These are phyloP conservation scores for Ustilaginoidea virens DNA, from an alignment of 2,329 filamentous ascomycete species.

Conservation along the genomic window DNA sequence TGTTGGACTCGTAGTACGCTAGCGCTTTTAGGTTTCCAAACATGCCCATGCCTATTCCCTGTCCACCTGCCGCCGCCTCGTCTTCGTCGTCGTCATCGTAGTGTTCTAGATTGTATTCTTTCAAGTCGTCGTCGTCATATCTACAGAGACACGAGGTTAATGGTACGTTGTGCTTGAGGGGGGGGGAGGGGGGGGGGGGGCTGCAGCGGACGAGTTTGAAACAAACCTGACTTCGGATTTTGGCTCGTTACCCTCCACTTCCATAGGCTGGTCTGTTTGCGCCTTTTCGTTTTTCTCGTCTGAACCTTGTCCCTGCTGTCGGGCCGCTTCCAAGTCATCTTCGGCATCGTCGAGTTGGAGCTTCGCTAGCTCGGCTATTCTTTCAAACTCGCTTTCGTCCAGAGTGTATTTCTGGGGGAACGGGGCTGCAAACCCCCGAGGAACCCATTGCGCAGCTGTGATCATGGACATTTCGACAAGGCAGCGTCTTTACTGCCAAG, in stretches of 20 bases:
- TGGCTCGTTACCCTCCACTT: slow-evolving; percentile 7
- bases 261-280: slow-evolving; percentile 19
- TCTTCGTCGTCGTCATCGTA: slow-evolving; percentile 73
- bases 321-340: slow-evolving; percentile 64
- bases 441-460: slow-evolving; percentile 61
- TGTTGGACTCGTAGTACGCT: slow-evolving; percentile 85
- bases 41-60: slow-evolving; percentile 79
- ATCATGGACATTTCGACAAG: slow-evolving; percentile 57
- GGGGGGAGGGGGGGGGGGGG: too few species aligned
- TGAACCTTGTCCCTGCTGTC: slow-evolving; percentile 19
- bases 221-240: slow-evolving; percentile 4
- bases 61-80: slow-evolving; percentile 31
- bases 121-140: slow-evolving; percentile 70
- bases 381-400: slow-evolving; percentile 59
- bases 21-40: slow-evolving; percentile 92
- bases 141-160: slow-evolving; percentile 17
- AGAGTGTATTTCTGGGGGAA: slow-evolving; percentile 63
- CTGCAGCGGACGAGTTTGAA: too few species aligned
- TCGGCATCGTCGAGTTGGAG: slow-evolving; percentile 83
- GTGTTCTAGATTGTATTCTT: slow-evolving; percentile 90
- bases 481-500: not conserved
- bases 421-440: slow-evolving; percentile 59
- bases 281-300: slow-evolving; percentile 12
- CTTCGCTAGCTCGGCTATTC: slow-evolving; percentile 60
- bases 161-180: too few species aligned